A percentile compares a stretch with the other conserved stretches of the same genome.
Conservation (phyloP, 2,329 filamentous ascomycete species). For the Colletotrichum paranaense region DNA sequence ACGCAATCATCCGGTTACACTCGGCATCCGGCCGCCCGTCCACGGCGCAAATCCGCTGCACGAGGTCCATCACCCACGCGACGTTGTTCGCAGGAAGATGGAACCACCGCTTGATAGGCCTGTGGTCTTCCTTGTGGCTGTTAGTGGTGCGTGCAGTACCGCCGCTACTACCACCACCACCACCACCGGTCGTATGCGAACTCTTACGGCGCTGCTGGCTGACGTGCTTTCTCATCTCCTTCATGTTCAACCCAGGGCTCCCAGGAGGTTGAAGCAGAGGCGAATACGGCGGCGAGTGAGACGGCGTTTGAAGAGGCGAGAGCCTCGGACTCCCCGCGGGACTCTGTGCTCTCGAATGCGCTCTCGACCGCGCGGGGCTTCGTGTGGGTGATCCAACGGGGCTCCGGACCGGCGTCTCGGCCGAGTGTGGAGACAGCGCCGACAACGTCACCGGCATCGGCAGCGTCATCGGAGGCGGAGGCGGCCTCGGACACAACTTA, state of each 20-base stretch:
- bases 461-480: neutral
- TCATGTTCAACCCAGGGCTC: neutral
- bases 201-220: constrained; percentile 23
- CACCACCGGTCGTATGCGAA: constrained; percentile 7
- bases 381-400: neutral
- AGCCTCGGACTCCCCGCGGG: neutral
- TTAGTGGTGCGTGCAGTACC: neutral
- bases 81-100: constrained; percentile 37
- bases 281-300: constrained; percentile 16
- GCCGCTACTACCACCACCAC: neutral
- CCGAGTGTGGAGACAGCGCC: neutral
- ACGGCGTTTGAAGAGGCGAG: neutral
- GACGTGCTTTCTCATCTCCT: constrained; percentile 16
- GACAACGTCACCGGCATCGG: neutral
- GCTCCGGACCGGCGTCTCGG: neutral
- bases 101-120: constrained; percentile 35
- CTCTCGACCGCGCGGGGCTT: constrained; percentile 4
- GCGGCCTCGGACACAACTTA: constrained; percentile 21
- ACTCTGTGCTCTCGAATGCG: neutral
- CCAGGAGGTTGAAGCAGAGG: constrained; percentile 15
- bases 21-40: constrained; percentile 31
- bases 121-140: neutral
- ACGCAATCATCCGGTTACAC: constrained; percentile 32
- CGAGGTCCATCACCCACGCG: constrained; percentile 37
- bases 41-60: constrained; percentile 35